Evolutionary conservation across 306 rosid genomes (phyloP).

Genomic region (Pyrus betulifolia): DNA sequence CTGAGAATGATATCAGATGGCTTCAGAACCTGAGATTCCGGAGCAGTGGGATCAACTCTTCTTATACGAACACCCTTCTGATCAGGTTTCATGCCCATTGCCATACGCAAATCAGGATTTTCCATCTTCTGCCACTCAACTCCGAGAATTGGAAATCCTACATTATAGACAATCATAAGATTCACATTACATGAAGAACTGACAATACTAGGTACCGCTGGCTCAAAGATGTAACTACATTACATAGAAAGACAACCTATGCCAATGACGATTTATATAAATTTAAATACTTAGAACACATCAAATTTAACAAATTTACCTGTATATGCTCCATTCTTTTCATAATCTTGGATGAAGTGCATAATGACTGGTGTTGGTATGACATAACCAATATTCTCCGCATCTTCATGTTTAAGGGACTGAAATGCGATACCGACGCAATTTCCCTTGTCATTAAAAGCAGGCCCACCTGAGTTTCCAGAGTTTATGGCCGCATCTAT

Average conservation of each 20-base stretch:
- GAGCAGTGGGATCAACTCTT: constrained; percentile 90
- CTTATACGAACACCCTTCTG: constrained; percentile 96
- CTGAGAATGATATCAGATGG: constrained; percentile 92
- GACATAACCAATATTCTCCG: constrained; percentile 88
- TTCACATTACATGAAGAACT: not conserved
- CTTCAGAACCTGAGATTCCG: constrained; percentile 71
- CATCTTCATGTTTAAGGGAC: constrained; percentile 93
- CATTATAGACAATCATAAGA: constrained; percentile 3
- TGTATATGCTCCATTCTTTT: constrained; percentile 82
- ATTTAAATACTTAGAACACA: not conserved
- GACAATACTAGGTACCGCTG: not conserved
- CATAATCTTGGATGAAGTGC: constrained; percentile 89
- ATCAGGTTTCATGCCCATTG: constrained; percentile 76
- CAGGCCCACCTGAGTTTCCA: constrained; percentile 99
- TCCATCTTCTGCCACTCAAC: constrained; percentile 99
- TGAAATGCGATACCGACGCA: constrained; percentile 99
- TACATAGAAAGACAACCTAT: not conserved
- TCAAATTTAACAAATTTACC: constrained; percentile 29
- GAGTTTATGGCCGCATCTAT: constrained; percentile 97
- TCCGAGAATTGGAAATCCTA: constrained; percentile 94
- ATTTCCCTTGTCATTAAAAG: constrained; percentile 80
- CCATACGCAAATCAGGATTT: constrained; percentile 81
- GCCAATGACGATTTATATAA: not conserved
- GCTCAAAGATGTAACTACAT: not conserved
- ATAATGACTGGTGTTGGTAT: constrained; percentile 93